Evolutionary conservation across 169 alveolate species (phyloP).

Genomic region (Theileria sp.): DNA sequence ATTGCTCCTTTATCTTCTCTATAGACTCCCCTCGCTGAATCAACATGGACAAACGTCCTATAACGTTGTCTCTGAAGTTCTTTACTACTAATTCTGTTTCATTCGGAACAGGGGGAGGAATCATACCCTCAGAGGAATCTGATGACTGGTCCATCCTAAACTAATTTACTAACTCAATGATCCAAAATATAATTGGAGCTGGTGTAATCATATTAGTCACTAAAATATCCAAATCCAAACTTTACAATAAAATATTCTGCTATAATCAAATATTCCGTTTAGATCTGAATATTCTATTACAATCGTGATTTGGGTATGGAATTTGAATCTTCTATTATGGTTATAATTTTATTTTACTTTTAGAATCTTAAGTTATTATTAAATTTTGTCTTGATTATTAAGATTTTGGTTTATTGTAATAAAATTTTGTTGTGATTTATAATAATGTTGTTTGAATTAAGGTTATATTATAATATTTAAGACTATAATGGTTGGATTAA

Average conservation of each 20-base stretch:
- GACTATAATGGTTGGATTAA: background rate
- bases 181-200: background rate
- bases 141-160: conserved; percentile 13
- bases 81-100: conserved; percentile 54
- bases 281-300: background rate
- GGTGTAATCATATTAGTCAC: background rate
- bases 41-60: conserved; percentile 18
- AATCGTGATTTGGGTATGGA: background rate
- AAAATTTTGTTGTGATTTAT: too few species aligned
- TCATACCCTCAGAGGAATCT: background rate
- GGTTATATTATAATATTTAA: too few species aligned
- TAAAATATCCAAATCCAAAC: background rate
- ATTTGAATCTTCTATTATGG: background rate
- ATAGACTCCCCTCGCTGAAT: conserved; percentile 35
- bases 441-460: background rate
- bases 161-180: background rate
- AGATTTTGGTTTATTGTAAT: background rate
- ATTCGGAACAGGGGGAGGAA: conserved; percentile 50
- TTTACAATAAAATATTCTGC: background rate
- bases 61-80: conserved; percentile 33
- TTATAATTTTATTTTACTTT: too few species aligned
- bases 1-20: conserved; percentile 31
- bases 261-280: too few species aligned
- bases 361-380: background rate
- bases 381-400: background rate